phyloP scores from a whole-genome alignment of 345 rosid genomes.

The Murraya paniculata region DNA sequence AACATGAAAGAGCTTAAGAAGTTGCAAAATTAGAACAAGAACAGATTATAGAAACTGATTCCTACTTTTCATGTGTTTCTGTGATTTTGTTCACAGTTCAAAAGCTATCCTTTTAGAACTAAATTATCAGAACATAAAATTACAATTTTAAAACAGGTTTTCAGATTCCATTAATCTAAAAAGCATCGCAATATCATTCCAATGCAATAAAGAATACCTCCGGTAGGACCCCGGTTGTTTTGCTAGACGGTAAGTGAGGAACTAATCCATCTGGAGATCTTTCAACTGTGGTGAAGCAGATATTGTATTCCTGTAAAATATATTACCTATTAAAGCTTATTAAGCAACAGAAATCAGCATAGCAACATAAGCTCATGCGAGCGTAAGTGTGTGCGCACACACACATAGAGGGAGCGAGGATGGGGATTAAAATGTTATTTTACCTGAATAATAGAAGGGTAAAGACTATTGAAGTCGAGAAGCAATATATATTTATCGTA shows the following conservation, averaged over 20 bases:
- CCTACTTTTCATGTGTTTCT: background rate
- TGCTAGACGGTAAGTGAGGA: slow-evolving; percentile 67
- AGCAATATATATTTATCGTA: slow-evolving; percentile 93
- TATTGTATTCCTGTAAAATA: slow-evolving; percentile 80
- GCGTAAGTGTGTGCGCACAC: background rate
- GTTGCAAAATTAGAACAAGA: slow-evolving; percentile 1
- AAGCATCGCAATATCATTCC: background rate
- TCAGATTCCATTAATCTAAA: background rate
- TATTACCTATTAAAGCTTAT: slow-evolving; percentile 13
- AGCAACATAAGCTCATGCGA: background rate
- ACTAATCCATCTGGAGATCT: slow-evolving; percentile 70
- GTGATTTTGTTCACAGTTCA: background rate
- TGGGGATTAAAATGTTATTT: slow-evolving; percentile 13
- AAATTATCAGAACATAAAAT: background rate
- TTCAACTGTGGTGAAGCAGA: slow-evolving; percentile 95
- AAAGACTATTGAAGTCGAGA: slow-evolving; percentile 96
- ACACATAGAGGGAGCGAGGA: slow-evolving; percentile 7
- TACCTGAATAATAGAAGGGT: slow-evolving; percentile 99
- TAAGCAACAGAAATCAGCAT: background rate
- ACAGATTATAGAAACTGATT: background rate
- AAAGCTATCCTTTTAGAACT: background rate
- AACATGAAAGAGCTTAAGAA: background rate
- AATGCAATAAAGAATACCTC: slow-evolving; percentile 50
- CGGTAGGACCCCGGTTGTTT: slow-evolving; percentile 80
- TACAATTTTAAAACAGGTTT: background rate